Base-by-base conservation (phyloP, 2,329 filamentous ascomycete genomes). In the Penicillium rolfsii region DNA sequence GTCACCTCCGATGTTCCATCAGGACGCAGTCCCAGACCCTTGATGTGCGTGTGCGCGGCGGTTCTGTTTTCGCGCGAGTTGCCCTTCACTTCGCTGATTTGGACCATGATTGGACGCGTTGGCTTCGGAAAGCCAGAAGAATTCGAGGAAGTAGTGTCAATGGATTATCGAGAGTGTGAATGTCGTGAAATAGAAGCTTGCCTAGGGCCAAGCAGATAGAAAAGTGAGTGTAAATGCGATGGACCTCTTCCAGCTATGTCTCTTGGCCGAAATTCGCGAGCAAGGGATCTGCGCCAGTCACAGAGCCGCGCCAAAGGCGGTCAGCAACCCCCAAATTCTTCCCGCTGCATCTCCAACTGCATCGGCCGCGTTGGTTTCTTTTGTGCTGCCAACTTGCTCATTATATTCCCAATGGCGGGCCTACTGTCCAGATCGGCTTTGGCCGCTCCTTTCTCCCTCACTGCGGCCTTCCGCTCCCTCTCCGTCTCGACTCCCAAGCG, bases 41-140 rank as follows among this genome's bases (percentile, higher is more conserved):
- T 96, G 85, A 99, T 99, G 80, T 99, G 95, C 56, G 94, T 97
- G 80, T 99, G 95, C 70, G 94, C 91, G 63, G 95, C 94, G 52
- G 95, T 99, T 75, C 95, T 89, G 81, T 96, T 95, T 79, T 97
- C 94, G 83, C 95, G 93, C 82, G 89, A 88, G 81, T 92, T 94
- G 82, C 90, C 90, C 84, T 96, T 96, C 74, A 96, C 91, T 82
- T 97, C 93, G 82, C 91, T 96, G 80, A 95, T 93, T 78, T 93
- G 89, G 71, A 94, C 91, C 90, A 93, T 94, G 65, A 61, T 76
- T 61, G 57, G 68, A 64, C 66, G 61, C 62, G 67, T 67, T 59
- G 68, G 68, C 70, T 67, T 72, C 61, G 52, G 46, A 62, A 63
- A 72, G 71, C 66, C 67, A 69, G 60, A 40, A 16, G 33, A 57